Conservation (phyloP, 1,139 yeast genomes). For the Zhuliangozyma parablackwelliae region DNA sequence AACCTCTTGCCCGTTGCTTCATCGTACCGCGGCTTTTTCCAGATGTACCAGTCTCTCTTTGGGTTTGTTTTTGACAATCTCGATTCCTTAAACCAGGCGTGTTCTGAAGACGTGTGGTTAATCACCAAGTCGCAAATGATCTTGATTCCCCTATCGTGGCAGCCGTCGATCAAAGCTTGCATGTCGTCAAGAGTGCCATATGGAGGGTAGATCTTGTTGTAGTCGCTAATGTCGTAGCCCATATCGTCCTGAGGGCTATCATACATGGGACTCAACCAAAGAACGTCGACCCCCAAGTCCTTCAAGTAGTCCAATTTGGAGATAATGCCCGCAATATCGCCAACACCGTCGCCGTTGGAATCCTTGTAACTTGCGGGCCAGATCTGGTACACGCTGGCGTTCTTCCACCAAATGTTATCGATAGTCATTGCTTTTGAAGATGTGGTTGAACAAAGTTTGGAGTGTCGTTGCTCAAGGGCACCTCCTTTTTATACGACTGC, state of each 20-base stretch:
- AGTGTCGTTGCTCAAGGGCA: neutral
- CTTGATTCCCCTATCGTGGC: constrained; percentile 48
- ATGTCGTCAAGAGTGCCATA: constrained; percentile 53
- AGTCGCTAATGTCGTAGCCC: constrained; percentile 60
- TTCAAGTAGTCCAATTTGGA: constrained; percentile 50
- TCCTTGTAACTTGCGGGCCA: constrained; percentile 59
- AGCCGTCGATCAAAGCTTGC: constrained; percentile 43
- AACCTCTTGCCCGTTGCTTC: constrained; percentile 38
- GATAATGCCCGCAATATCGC: constrained; percentile 53
- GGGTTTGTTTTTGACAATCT: constrained; percentile 47
- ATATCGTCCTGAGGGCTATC: constrained; percentile 59
- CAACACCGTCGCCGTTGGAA: constrained; percentile 54
- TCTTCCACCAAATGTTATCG: constrained; percentile 49
- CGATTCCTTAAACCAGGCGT: constrained; percentile 56
- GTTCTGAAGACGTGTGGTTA: constrained; percentile 55
- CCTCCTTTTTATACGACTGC: constrained; percentile 1
- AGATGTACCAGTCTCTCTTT: constrained; percentile 60
- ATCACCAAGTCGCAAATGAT: constrained; percentile 53
- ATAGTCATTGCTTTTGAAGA: constrained; percentile 7
- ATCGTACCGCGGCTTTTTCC: constrained; percentile 48
- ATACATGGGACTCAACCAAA: constrained; percentile 58
- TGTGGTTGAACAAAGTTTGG: neutral
- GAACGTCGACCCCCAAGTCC: constrained; percentile 46
- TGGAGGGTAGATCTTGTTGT: constrained; percentile 45
- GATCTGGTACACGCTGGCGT: constrained; percentile 51